Evolutionary conservation across 1,284 basidiomycete genomes (phyloP), one percentile per base, ranked within the genome.

Genomic region (Mycosarcoma maydis): DNA sequence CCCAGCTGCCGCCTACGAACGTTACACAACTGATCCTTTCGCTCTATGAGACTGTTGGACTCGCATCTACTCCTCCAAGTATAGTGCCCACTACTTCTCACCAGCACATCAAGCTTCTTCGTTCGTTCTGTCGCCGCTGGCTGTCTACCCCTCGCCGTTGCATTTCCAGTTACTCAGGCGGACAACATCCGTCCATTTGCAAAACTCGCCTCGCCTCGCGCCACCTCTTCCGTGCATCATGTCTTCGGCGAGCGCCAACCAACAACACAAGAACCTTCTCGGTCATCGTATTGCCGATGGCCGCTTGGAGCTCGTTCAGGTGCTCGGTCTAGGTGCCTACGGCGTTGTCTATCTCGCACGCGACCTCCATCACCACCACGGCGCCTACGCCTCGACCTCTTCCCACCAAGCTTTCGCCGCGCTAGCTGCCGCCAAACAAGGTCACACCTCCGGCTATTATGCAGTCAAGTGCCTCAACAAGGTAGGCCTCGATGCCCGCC

Each of bases 271-370:
- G 55, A 83, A 84, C 72, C 75, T 84, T 38, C 74, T 83, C 46
- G 83, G 83, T 27, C 77, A 80, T 53, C 65, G 71, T 41, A 82
- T 84, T 57, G 83, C 83, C 61, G 77, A 83, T 50, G 81, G 78
- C 19, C 72, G 82, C 4, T 87, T 97, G 64, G 89, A 94, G 84
- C 90, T 97, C 75, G 88, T 93, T 76, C 89, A 92, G 77, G 88
- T 95, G 52, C 88, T 98, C 51, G 95, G 95, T 48, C 88, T 92
- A 48, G 95, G 95, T 39, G 94, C 94, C 22, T 98, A 97, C 82
- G 95, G 95, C 61, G 90, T 96, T 75, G 94, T 97, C 44, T 98
- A 97, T 84, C 90, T 81, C 27, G 80, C 80, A 2, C 75, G 78
- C 24, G 79, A 80, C 43, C 57, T 76, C 23, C 66, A 69, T 20